Base-by-base conservation (phyloP, 148 eudicot species). In the Diospyros kaki region DNA sequence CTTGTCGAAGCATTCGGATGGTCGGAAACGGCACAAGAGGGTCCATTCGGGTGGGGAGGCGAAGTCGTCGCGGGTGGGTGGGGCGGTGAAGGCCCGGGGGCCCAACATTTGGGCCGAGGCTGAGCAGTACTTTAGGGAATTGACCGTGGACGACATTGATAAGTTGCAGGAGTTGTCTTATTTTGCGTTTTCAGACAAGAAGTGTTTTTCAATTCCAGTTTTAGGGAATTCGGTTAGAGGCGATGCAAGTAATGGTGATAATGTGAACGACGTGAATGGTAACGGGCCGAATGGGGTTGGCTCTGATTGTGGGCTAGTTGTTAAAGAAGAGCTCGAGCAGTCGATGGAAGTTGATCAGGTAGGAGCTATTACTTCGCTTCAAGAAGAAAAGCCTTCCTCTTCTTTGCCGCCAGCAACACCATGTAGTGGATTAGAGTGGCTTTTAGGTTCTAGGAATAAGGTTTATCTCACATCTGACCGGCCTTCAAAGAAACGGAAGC, bases 401-500 rank as follows among this genome's bases (percentile, higher is more conserved):
- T 64, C 86, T 73, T 78, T 18, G 39, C 68, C 60, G 64, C 61
- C 73, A 41, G 71, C 66, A 48, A 75, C 18, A 51, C 66, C 76
- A 1, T 81, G 84, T 83, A 87, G 86, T 78, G 90, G 96, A 76
- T 65, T 89, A 69, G 99, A 92, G 78, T 93, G 99, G 99, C 91
- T 95, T 78, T 86, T 92, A 87, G 97, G 99, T 63, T 93, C 91
- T 76, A 93, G 90, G 82, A 87, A 78, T 72, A 93, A 92, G 86
- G 77, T 93, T 54, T 84, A 93, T 73, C 78, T 95, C 65, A 82
- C 97, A 3, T 82, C 97, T 4, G 90, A 89, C 66, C 82, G 93
- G 46, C 99, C 99, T 61, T 77, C 94, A 1, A 95, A 95, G 84
- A 95, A 93, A 80, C 78, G 99, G 73, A 95, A 93, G 82, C 91